Conservation (phyloP, 2,329 filamentous ascomycete genomes). For the Exophiala phaeomuriformis region DNA sequence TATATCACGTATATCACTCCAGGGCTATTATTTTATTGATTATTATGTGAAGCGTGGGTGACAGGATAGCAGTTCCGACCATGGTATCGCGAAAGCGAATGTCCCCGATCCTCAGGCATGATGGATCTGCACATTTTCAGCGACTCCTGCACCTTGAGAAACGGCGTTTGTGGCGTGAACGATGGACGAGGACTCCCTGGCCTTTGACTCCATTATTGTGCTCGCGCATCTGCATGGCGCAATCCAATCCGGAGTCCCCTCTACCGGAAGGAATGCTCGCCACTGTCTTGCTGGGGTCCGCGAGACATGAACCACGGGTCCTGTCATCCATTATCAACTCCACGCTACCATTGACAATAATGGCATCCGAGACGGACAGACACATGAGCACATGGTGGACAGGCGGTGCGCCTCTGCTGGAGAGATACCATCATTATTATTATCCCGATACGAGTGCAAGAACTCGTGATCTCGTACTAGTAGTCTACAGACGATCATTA, state of each 20-base stretch:
- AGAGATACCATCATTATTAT: not conserved
- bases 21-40: not conserved
- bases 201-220: not conserved
- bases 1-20: not conserved
- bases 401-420: conserved; percentile 1
- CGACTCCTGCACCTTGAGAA: not conserved
- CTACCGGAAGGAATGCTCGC: conserved; percentile 1
- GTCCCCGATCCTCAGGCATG: not conserved
- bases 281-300: conserved; percentile 6
- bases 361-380: conserved; percentile 1
- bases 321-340: not conserved
- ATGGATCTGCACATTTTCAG: not conserved
- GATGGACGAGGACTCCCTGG: not conserved
- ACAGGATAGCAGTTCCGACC: not conserved
- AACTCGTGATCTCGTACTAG: conserved; percentile 2
- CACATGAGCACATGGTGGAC: conserved; percentile 1
- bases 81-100: not conserved
- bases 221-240: conserved; percentile 18
- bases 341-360: not conserved
- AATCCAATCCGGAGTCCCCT: conserved; percentile 3
- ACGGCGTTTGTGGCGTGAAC: not conserved
- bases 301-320: conserved; percentile 8
- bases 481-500: not conserved
- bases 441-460: conserved; percentile 1
- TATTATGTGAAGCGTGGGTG: too few species aligned